phyloP scores from a whole-genome alignment of 345 rosid species.

The Pugionium cornutum region DNA sequence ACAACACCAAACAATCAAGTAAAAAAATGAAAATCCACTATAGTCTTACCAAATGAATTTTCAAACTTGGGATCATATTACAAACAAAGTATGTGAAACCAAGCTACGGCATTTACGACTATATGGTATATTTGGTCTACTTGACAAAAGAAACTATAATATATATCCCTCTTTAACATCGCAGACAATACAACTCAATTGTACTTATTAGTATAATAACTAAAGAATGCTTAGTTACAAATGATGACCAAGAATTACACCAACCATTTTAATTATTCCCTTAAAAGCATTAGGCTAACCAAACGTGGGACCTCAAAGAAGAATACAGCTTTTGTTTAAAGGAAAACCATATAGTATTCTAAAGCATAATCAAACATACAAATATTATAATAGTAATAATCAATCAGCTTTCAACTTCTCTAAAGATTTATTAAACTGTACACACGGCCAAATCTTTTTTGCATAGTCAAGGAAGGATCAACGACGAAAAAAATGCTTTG shows the following conservation, averaged over 20 bases:
- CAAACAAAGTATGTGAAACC: background rate
- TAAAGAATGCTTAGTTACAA: constrained; percentile 33
- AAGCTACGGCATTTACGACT: constrained; percentile 15
- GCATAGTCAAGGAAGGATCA: constrained; percentile 36
- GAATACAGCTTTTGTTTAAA: constrained; percentile 31
- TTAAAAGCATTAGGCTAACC: constrained; percentile 33
- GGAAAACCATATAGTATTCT: constrained; percentile 26
- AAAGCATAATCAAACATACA: constrained; percentile 21
- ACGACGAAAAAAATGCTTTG: constrained; percentile 29
- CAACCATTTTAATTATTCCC: constrained; percentile 39
- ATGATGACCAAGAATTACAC: constrained; percentile 42
- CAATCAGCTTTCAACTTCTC: constrained; percentile 6
- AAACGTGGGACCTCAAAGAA: constrained; percentile 39
- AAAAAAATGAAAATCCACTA: constrained; percentile 14
- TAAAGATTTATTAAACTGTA: constrained; percentile 20
- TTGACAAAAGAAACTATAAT: constrained; percentile 15
- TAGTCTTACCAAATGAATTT: constrained; percentile 1
- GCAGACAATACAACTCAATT: constrained; percentile 26
- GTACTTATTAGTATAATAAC: constrained; percentile 14
- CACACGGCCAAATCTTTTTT: constrained; percentile 37
- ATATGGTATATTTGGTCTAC: constrained; percentile 8
- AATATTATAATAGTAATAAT: constrained; percentile 12
- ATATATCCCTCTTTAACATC: background rate
- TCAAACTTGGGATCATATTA: constrained; percentile 15
- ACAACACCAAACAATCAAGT: constrained; percentile 52